Evolutionary conservation across 768 basidiomycete species (phyloP).

Genomic region (Russula sp.): DNA sequence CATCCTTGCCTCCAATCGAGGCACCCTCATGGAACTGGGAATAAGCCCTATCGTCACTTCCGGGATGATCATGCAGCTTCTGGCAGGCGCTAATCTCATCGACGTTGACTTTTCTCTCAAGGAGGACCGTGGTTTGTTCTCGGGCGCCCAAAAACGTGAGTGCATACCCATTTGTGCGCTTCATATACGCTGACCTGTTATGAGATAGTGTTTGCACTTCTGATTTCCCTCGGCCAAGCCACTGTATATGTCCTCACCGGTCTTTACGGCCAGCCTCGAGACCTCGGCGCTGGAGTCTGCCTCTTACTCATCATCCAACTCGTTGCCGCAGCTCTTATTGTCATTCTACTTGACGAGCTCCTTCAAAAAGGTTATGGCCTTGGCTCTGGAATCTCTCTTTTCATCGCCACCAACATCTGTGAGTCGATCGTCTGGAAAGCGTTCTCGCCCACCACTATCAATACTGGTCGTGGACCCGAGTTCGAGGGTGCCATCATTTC

Average conservation of each 20-base stretch:
- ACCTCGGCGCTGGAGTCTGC: constrained; percentile 95
- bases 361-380: constrained; percentile 99
- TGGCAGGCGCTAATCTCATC: constrained; percentile 95
- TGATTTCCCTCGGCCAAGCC: constrained; percentile 93
- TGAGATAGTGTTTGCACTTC: constrained; percentile 81
- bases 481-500: constrained; percentile 96
- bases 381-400: constrained; percentile 96
- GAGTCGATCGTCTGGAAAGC: constrained; percentile 99
- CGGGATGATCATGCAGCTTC: constrained; percentile 99
- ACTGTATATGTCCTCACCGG: constrained; percentile 97
- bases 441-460: constrained; percentile 95
- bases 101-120: constrained; percentile 97
- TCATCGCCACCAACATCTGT: constrained; percentile 99
- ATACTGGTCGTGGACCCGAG: constrained; percentile 96
- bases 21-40: constrained; percentile 98
- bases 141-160: constrained; percentile 94
- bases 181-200: not conserved
- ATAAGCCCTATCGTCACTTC: constrained; percentile 97
- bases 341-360: constrained; percentile 96
- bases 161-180: constrained; percentile 15
- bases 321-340: constrained; percentile 87
- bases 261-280: constrained; percentile 88
- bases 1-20: constrained; percentile 96
- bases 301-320: constrained; percentile 95
- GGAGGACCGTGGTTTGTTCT: constrained; percentile 93